These are phyloP conservation scores for Raphanus raphanistrum DNA, from an alignment of 345 rosid genomes.

Conservation along the genomic window DNA sequence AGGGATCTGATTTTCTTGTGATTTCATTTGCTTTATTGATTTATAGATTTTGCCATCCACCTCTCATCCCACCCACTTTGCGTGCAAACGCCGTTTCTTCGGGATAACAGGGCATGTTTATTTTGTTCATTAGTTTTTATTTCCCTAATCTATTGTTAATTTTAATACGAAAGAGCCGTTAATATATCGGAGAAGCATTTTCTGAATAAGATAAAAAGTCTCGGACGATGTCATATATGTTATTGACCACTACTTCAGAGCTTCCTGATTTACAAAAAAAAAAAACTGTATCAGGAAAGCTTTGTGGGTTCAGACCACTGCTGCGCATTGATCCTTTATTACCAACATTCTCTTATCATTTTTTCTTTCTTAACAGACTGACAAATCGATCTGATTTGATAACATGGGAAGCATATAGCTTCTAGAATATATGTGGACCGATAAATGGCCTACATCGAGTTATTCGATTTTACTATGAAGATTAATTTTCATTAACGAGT, in stretches of 20 bases:
- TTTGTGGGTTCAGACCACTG: not conserved
- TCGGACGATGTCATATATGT: not conserved
- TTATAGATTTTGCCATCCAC: not conserved
- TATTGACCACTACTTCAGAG: not conserved
- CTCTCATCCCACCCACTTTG: not conserved
- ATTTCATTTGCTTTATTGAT: not conserved
- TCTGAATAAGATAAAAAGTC: not conserved
- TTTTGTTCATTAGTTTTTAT: not conserved
- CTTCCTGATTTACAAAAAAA: not conserved
- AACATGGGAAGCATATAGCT: not conserved
- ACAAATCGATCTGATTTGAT: not conserved
- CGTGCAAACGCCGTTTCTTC: slow-evolving; percentile 20
- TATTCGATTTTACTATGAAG: not conserved
- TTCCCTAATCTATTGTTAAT: not conserved
- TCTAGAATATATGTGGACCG: not conserved
- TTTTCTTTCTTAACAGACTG: not conserved
- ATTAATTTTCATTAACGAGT: not conserved
- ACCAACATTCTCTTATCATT: not conserved
- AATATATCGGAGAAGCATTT: not conserved
- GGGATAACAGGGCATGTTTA: slow-evolving; percentile 3
- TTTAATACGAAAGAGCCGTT: not conserved
- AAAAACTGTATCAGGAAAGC: not conserved
- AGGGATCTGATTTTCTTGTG: not conserved
- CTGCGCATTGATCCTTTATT: not conserved
- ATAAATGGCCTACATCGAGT: not conserved